Conservation (phyloP, 768 basidiomycete genomes). For the Clitopilus passeckerianus region DNA sequence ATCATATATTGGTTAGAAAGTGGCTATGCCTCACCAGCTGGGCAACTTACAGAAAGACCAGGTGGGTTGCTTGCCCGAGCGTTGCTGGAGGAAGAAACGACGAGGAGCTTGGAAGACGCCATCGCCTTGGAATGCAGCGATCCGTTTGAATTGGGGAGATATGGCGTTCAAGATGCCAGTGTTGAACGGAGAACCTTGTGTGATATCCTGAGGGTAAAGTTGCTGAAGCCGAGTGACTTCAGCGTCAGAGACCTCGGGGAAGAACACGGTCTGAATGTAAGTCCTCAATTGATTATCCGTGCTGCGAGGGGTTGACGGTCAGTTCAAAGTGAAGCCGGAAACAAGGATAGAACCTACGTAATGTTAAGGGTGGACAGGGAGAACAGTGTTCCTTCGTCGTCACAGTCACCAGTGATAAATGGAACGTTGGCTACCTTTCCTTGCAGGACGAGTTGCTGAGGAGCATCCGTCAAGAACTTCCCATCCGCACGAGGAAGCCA, state of each 20-base stretch:
- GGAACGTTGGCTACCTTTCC: slow-evolving; percentile 44
- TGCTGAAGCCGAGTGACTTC: slow-evolving; percentile 14
- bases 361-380: slow-evolving; percentile 41
- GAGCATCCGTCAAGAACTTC: slow-evolving; percentile 36
- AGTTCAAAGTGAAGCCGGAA: not conserved
- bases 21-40: too few species aligned
- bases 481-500: slow-evolving; percentile 53
- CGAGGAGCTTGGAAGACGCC: slow-evolving; percentile 45
- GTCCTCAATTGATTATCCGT: slow-evolving; percentile 18
- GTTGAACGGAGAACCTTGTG: slow-evolving; percentile 43
- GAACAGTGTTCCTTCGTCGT: slow-evolving; percentile 59
- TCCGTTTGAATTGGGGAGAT: slow-evolving; percentile 44
- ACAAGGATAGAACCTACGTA: slow-evolving; percentile 28
- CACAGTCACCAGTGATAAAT: slow-evolving; percentile 45
- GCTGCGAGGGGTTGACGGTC: slow-evolving; percentile 4
- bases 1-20: too few species aligned
- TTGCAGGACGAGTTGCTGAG: slow-evolving; percentile 34
- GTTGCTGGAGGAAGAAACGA: slow-evolving; percentile 38
- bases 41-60: slow-evolving; percentile 36
- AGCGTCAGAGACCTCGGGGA: slow-evolving; percentile 14
- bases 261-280: slow-evolving; percentile 21
- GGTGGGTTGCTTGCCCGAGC: slow-evolving; percentile 32
- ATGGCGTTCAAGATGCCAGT: slow-evolving; percentile 35
- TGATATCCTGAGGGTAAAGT: slow-evolving; percentile 33
- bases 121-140: slow-evolving; percentile 48